Evolutionary conservation across 768 basidiomycete genomes (phyloP), one percentile per base, ranked within the genome.

Genomic region (Mycena galopus): DNA sequence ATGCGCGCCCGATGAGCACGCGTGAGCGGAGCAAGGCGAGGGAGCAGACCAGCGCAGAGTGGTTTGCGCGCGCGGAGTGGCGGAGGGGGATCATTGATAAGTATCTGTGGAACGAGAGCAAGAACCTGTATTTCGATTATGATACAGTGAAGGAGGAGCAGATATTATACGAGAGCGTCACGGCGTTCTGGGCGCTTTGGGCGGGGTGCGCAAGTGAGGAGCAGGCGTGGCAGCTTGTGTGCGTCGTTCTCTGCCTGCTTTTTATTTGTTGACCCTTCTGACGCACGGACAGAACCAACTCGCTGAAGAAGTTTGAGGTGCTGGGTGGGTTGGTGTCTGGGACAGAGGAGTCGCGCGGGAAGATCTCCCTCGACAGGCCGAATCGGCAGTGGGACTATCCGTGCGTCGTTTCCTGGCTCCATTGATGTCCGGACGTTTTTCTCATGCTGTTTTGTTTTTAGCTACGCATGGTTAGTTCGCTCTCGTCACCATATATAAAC

Each of bases 341-440:
- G 50, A 99, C 97, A 1, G 98, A 99, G 77, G 95, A 96, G 81
- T 98, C 96, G 47, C 90, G 97, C 69, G 97, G 97, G 65, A 94
- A 94, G 81, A 97, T 99, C 69, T 97, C 97, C 19, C 86, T 99
- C 65, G 96, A 98, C 78, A 88, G 98, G 58, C 97, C 97, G 19
- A 98, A 98, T 84, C 94, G 97, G 73, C 97, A 99, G 79, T 99
- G 97, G 98, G 97, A 97, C 81, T 97, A 96, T 82, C 97, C 96
- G 86, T 96, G 84, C 76, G 94, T 91, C 76, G 94, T 91, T 39
- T 66, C 61, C 73, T 59, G 62, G 19, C 73, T 62, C 69, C 51
- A 14, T 21, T 21, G 23, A 61, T n/a, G 57, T 62, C 30, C 33
- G 50, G 2, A 9, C 25, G 25, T 50, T 65, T 50, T 65, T 33